Percentiles rank a stretch among this genome's conserved stretches.
Evolutionary conservation across 169 alveolate species (phyloP).

Genomic region (Plasmodium inui): DNA sequence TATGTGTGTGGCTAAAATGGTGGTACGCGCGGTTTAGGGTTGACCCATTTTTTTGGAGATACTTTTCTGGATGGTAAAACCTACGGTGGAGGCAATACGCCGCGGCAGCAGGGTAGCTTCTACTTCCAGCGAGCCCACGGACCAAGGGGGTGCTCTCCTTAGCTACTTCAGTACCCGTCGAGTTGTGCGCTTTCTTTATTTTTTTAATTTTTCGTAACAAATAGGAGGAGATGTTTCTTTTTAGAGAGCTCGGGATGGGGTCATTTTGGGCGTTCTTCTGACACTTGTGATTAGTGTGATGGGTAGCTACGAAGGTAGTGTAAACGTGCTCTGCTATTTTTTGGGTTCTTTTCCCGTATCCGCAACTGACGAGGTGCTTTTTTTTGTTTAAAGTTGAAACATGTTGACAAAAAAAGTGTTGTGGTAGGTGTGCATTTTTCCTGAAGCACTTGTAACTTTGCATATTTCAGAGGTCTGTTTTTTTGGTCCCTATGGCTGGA

Average conservation of each 20-base stretch:
- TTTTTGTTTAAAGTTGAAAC: conserved; percentile 57
- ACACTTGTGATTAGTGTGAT: not conserved
- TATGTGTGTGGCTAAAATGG: not conserved
- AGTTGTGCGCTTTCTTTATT: not conserved
- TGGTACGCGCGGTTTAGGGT: not conserved
- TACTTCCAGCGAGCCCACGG: not conserved
- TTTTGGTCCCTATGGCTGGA: conserved; percentile 12
- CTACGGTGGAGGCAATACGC: not conserved
- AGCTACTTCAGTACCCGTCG: not conserved
- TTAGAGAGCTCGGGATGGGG: not conserved
- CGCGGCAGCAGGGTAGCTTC: not conserved
- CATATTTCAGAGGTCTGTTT: conserved; percentile 59
- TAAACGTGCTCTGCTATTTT: conserved; percentile 12
- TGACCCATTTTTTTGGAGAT: not conserved
- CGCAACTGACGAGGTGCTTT: conserved; percentile 6
- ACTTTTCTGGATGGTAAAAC: not conserved
- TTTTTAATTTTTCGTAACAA: not conserved
- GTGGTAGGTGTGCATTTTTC: conserved; percentile 8
- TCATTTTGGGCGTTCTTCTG: not conserved
- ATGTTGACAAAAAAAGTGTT: conserved; percentile 56
- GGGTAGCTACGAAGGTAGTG: not conserved
- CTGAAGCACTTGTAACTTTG: conserved; percentile 49
- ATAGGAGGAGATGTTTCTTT: not conserved
- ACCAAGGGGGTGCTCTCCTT: not conserved
- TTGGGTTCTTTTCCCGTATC: conserved; percentile 37